Base-by-base conservation (phyloP, 257 asterid species). In the Fraxinus cuspidata region DNA sequence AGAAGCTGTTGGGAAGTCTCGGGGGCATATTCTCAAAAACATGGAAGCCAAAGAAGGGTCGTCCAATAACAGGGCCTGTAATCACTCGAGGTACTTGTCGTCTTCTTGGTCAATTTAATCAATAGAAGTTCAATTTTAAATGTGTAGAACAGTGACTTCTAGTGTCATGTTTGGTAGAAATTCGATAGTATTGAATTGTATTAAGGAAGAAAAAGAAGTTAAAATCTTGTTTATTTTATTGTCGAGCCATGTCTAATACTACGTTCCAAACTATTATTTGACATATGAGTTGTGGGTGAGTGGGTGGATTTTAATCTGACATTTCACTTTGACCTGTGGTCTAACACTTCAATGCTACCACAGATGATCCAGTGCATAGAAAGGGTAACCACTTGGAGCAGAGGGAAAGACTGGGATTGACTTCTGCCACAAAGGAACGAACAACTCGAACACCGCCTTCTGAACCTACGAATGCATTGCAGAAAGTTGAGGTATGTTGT, bases 1-100 rank as follows among this genome's bases (percentile, higher is more conserved):
- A 96, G 86, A 96, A 92, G 85, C 92, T 96, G 72, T 83, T 96
- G 90, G 97, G 99, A 82, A 96, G 87, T 86, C 97, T 96, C 76
- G 98, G 98, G 73, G 98, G 99, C 66, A 82, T 96, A 21, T 92
- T 96, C 87, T 91, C 97, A 53, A 93, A 79, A 87, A 92, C 93
- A 71, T 96, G 99, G 98, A 96, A 88, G 90, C 99, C 99, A 80
- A 90, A 87, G 86, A 96, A 79, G 88, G 85, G 64, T 77, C 99
- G 85, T 49, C 40, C 90, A 42, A 93, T 96, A 73, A 81, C 74
- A 15, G 99, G 99, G 64, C 98, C 99, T 51, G 77, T 78, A 58
- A 84, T 85, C 70, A 86, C 80, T 73, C 85, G 85, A 89, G 98
- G 96, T 83, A 70, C 15, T 58, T 40, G 28, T 71, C 80, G 38